Percentiles rank a stretch among this genome's conserved stretches.
Evolutionary conservation across 2,329 filamentous ascomycete genomes (phyloP).

Genomic region (Ceratocystis destructans): DNA sequence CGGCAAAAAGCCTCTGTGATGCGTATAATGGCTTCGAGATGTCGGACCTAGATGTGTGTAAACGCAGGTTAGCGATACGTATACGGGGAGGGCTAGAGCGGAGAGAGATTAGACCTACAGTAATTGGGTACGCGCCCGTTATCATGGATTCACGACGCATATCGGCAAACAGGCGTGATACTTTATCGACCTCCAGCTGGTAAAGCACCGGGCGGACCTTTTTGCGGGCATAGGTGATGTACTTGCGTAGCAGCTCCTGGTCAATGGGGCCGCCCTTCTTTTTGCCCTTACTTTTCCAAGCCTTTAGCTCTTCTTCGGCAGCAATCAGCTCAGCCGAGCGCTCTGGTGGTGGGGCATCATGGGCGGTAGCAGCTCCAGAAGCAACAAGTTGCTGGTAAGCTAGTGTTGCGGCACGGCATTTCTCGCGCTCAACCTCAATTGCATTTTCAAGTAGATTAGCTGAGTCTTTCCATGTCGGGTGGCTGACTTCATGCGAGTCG

Average conservation of each 20-base stretch:
- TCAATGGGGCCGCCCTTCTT: constrained; percentile 58
- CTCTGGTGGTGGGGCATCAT: constrained; percentile 13
- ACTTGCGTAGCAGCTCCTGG: constrained; percentile 84
- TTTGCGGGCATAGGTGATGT: constrained; percentile 89
- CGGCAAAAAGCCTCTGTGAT: constrained; percentile 90
- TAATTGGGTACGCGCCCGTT: constrained; percentile 94
- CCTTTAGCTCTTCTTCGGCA: constrained; percentile 23
- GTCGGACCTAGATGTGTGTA: constrained; percentile 56
- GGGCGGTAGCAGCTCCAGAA: constrained; percentile 8
- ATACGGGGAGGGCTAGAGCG: neutral
- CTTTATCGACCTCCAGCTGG: constrained; percentile 95
- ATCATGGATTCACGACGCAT: constrained; percentile 88
- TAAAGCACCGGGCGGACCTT: constrained; percentile 84
- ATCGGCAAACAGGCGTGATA: constrained; percentile 84
- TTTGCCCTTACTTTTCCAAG: constrained; percentile 23
- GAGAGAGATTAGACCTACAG: constrained; percentile 45
- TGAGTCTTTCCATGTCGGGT: constrained; percentile 46
- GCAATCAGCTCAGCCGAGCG: constrained; percentile 35
- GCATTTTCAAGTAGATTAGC: constrained; percentile 31
- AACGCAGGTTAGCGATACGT: constrained; percentile 17
- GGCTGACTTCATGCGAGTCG: constrained; percentile 80
- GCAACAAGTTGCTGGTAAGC: constrained; percentile 11
- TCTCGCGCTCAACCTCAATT: constrained; percentile 45
- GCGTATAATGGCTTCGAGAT: constrained; percentile 94
- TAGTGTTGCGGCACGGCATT: constrained; percentile 8